Conservation (phyloP, 78 protist species). For the Mantamonas sphyraenae region DNA sequence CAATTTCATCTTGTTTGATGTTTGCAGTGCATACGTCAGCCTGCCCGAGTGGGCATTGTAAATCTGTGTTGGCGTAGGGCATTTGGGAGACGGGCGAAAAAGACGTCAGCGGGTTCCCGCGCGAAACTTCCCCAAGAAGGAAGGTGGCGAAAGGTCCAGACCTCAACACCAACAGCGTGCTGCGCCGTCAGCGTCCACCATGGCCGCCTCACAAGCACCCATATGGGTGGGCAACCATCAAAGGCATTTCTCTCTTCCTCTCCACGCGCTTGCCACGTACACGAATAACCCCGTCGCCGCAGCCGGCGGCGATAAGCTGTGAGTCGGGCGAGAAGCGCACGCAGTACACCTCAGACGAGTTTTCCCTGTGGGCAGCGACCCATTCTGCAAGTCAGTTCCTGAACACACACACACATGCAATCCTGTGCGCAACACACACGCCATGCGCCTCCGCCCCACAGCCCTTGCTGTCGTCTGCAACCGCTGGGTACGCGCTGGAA, state of each 20-base stretch:
- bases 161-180: neutral
- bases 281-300: slow-evolving; percentile 8
- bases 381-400: no score
- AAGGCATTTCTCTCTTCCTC: neutral
- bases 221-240: neutral
- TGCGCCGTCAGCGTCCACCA: neutral
- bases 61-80: no score
- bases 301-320: slow-evolving; percentile 14
- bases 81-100: no score
- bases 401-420: no score
- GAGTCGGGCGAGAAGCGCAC: slow-evolving; percentile 16
- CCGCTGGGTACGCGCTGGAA: no score
- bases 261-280: neutral
- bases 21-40: neutral
- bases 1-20: neutral
- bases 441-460: no score
- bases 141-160: neutral
- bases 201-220: neutral
- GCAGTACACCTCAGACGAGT: neutral
- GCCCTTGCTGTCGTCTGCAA: no score
- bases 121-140: no score
- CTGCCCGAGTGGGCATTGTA: neutral
- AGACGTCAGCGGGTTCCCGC: no score
- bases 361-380: no score
- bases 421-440: no score